These are phyloP conservation scores for Actinomortierella wolfii DNA, from an alignment of 371 early-diverging fungal genomes.

Conservation along the genomic window DNA sequence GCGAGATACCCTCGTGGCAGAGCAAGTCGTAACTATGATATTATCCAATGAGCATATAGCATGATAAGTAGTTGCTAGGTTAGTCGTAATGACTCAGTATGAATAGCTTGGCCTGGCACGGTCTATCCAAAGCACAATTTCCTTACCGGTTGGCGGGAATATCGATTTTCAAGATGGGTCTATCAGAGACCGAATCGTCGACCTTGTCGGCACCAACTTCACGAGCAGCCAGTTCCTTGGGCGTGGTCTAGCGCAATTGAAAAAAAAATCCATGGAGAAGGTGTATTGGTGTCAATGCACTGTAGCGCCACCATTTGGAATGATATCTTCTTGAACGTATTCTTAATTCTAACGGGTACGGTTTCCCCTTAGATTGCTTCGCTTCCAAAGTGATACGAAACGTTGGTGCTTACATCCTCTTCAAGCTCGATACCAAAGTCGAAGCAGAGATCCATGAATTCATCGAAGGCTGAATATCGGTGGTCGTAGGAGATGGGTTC, in stretches of 20 bases:
- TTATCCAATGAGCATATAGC: not conserved
- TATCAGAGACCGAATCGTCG: slow-evolving; percentile 68
- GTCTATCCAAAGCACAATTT: too few species aligned
- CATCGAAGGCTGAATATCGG: slow-evolving; percentile 65
- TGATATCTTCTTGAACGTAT: too few species aligned
- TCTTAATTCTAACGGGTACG: too few species aligned
- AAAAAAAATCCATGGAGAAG: slow-evolving; percentile 8
- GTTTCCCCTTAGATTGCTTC: too few species aligned
- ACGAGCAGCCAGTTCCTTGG: slow-evolving; percentile 74
- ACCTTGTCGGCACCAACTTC: slow-evolving; percentile 60
- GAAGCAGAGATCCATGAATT: slow-evolving; percentile 98
- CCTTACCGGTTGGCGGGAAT: slow-evolving; percentile 98
- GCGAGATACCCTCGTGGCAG: slow-evolving; percentile 93
- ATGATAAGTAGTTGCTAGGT: not conserved
- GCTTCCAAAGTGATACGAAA: not conserved
- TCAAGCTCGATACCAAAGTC: slow-evolving; percentile 99
- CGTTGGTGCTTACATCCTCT: slow-evolving; percentile 76
- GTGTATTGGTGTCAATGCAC: slow-evolving; percentile 16
- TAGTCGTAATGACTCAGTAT: slow-evolving; percentile 3
- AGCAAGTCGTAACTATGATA: slow-evolving; percentile 88
- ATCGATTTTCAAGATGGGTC: slow-evolving; percentile 95
- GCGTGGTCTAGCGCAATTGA: slow-evolving; percentile 70
- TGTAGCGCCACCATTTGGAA: not conserved
- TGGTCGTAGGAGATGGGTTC: slow-evolving; percentile 4
- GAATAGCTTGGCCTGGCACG: too few species aligned